Percentiles rank a stretch among this genome's conserved stretches.
phyloP scores from a whole-genome alignment of 2,329 filamentous ascomycete genomes.

The Neoscytalidium dimidiatum region DNA sequence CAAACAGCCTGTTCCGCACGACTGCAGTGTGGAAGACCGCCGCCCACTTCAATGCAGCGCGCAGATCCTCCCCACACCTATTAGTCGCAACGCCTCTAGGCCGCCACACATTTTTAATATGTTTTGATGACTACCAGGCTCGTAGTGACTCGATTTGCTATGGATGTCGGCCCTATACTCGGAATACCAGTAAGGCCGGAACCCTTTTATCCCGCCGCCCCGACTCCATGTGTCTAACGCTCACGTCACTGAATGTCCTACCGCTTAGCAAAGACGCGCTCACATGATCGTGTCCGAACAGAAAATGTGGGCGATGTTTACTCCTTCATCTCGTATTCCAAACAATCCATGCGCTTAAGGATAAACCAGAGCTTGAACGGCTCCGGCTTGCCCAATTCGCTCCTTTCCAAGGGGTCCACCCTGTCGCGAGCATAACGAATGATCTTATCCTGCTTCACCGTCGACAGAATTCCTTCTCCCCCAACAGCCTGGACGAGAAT shows the following conservation, averaged over 20 bases:
- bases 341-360: slow-evolving; percentile 41
- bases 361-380: slow-evolving; percentile 41
- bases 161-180: too few relatives aligned
- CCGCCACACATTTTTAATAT: too few relatives aligned
- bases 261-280: too few relatives aligned
- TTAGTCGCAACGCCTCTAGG: too few relatives aligned
- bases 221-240: too few relatives aligned
- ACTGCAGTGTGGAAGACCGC: neutral
- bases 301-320: neutral
- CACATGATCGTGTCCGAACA: too few relatives aligned
- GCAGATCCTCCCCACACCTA: neutral
- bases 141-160: too few relatives aligned
- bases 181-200: too few relatives aligned
- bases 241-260: too few relatives aligned
- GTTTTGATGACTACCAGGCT: too few relatives aligned
- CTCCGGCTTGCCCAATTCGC: slow-evolving; percentile 37
- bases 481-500: slow-evolving; percentile 31
- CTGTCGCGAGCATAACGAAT: slow-evolving; percentile 37
- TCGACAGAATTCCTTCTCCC: slow-evolving; percentile 31
- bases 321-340: slow-evolving; percentile 33
- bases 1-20: neutral
- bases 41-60: neutral
- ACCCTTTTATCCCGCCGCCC: too few relatives aligned
- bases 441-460: slow-evolving; percentile 33
- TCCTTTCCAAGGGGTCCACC: slow-evolving; percentile 21